A percentile compares a stretch with the other conserved stretches of the same genome.
These are phyloP conservation scores for Mimosa pudica DNA, from an alignment of 306 rosid species.

Conservation along the genomic window DNA sequence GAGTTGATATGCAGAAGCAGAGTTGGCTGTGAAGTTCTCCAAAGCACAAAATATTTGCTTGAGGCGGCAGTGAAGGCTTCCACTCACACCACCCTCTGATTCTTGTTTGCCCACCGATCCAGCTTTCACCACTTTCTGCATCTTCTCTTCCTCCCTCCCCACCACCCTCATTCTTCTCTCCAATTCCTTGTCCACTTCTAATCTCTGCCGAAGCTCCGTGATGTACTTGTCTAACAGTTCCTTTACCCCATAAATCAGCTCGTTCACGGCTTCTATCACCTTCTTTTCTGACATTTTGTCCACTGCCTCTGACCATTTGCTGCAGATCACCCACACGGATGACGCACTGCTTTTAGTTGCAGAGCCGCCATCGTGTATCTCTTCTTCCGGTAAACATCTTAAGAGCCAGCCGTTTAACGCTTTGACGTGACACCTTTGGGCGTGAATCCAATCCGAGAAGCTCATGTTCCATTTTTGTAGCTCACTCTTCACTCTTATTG, in stretches of 20 bases:
- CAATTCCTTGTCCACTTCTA: conserved; percentile 52
- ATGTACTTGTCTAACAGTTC: conserved; percentile 49
- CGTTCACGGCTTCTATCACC: conserved; percentile 60
- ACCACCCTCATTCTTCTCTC: conserved; percentile 51
- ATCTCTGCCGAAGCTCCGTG: conserved; percentile 49
- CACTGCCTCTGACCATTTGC: conserved; percentile 67
- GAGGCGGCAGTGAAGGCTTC: conserved; percentile 46
- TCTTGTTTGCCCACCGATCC: conserved; percentile 41
- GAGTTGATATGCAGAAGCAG: conserved; percentile 58
- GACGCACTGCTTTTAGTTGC: conserved; percentile 24
- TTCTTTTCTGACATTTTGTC: conserved; percentile 63
- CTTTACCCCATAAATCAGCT: conserved; percentile 48
- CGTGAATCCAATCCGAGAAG: conserved; percentile 65
- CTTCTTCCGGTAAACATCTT: conserved; percentile 61
- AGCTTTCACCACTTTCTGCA: conserved; percentile 51
- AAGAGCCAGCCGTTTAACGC: conserved; percentile 77
- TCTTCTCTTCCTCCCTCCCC: conserved; percentile 59
- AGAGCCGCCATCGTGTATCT: conserved; percentile 30
- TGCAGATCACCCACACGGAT: conserved; percentile 57
- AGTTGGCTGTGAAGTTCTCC: conserved; percentile 57
- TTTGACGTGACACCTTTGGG: conserved; percentile 64
- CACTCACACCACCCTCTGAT: not conserved
- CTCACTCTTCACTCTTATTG: conserved; percentile 64
- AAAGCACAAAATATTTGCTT: conserved; percentile 54
- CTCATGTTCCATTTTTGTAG: conserved; percentile 66